phyloP scores from a whole-genome alignment of 768 basidiomycete species.

The Mycena kentingensis region DNA sequence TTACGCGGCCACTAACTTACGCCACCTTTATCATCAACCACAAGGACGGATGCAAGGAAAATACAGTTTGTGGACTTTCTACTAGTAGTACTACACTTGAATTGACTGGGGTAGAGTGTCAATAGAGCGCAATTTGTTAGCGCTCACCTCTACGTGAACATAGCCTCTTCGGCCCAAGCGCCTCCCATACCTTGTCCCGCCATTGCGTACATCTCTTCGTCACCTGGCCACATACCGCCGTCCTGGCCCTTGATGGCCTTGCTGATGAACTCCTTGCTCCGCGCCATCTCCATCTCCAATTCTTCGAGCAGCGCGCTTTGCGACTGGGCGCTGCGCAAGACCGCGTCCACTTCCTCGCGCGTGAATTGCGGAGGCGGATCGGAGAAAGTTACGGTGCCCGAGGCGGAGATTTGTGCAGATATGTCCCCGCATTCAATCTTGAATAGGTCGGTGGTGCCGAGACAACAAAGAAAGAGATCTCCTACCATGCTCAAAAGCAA shows the following conservation, averaged over 20 bases:
- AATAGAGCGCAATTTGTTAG: too few species aligned
- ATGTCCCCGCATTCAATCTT: conserved; percentile 77
- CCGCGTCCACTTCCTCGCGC: conserved; percentile 60
- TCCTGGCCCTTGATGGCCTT: conserved; percentile 43
- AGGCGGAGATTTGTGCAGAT: conserved; percentile 63
- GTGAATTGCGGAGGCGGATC: conserved; percentile 62
- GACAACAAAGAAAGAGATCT: conserved; percentile 17
- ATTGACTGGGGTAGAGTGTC: too few species aligned
- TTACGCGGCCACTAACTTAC: too few species aligned
- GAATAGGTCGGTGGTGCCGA: neutral
- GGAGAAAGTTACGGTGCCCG: conserved; percentile 74
- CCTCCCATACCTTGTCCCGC: neutral
- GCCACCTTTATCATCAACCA: too few species aligned
- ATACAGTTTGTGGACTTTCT: too few species aligned
- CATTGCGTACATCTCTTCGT: conserved; percentile 16
- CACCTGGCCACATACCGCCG: conserved; percentile 13
- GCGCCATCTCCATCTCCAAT: conserved; percentile 58
- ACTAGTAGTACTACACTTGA: too few species aligned
- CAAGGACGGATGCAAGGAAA: too few species aligned
- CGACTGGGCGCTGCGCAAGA: conserved; percentile 55
- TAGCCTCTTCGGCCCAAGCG: conserved; percentile 15
- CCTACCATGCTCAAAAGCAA: conserved; percentile 79
- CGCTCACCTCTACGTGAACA: conserved; percentile 13
- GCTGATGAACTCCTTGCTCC: conserved; percentile 69
- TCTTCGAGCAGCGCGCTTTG: conserved; percentile 50